A percentile compares a stretch with the other conserved stretches of the same genome.
Conservation (phyloP, 139 green algal species). For the Chlorella sp. region DNA sequence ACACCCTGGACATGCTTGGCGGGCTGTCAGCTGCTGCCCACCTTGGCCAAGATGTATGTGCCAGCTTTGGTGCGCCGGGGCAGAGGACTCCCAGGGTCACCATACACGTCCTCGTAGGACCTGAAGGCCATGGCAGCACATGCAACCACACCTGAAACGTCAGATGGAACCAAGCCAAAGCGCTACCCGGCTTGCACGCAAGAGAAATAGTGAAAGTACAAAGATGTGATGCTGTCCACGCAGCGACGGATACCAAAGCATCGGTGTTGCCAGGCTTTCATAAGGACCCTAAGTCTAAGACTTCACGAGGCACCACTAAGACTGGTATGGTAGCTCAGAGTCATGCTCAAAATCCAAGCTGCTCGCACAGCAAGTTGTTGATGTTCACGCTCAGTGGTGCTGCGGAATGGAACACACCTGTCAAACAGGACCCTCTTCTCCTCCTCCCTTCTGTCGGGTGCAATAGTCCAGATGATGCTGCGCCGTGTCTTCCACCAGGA, state of each 20-base stretch:
- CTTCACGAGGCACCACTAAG: too few species aligned
- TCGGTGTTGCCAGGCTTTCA: background rate
- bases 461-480: conserved; percentile 41
- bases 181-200: background rate
- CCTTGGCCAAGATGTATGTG: conserved; percentile 69
- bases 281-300: background rate
- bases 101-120: conserved; percentile 93
- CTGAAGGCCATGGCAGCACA: background rate
- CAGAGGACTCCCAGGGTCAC: conserved; percentile 80
- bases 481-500: conserved; percentile 75
- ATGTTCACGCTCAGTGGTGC: background rate
- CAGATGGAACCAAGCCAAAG: background rate
- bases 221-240: background rate
- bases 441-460: conserved; percentile 31
- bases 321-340: too few species aligned
- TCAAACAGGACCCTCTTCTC: conserved; percentile 55
- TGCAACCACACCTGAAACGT: background rate
- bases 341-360: too few species aligned
- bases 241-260: background rate
- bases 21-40: too few species aligned
- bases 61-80: conserved; percentile 58
- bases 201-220: background rate
- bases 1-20: too few species aligned
- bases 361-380: background rate
- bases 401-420: conserved; percentile 17